Base-by-base conservation (phyloP, 768 basidiomycete genomes). In the Nidularia pulvinata region DNA sequence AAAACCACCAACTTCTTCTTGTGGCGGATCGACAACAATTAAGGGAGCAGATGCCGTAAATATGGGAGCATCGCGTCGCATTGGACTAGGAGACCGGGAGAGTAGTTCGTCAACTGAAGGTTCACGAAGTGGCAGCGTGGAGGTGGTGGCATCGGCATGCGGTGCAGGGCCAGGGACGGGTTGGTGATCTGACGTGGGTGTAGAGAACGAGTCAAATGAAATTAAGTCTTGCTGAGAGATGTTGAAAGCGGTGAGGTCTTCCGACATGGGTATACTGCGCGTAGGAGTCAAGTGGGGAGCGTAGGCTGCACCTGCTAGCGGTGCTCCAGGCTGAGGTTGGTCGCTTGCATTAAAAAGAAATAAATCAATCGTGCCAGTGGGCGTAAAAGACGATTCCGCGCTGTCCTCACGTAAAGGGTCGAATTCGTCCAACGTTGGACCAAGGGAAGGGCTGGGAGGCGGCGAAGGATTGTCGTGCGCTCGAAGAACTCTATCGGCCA, bases 391-490 rank as follows among this genome's bases (percentile, higher is more conserved):
- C 25, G 25, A 25, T 25, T 25, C 25, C 25, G 25, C 25, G 25
- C 25, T 25, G 4, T 25, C 25, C 25, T 25, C 25, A 25, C 25
- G 25, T 25, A 25, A 25, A 25, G 25, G 25, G 11, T 42, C 37
- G 16, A 16, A 42, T 42, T 11, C 16, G 16, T 11, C 37, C 11
- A 42, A 11, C 37, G 37, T 42, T 42, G 37, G 37, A 42, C 11
- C 37, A 42, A 42, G 37, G 25, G 45, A 46, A 50, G 58, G 53
- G 33, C 46, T 54, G 32, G 74, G 75, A 33, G 75, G 74, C 14
- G 89, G 89, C 14, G 89, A 91, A 14, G 90, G 90, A 60, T 92
- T 92, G 60, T 83, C 84, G 53, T 83, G 80, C 49, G 90, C 89
- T 48, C 83, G 78, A 45, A 86, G 77, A 46, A 92, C 81, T 67